A percentile compares a stretch with the other conserved stretches of the same genome.
Conservation (phyloP, 2,329 filamentous ascomycete genomes). For the Pyrenophora graminea region DNA sequence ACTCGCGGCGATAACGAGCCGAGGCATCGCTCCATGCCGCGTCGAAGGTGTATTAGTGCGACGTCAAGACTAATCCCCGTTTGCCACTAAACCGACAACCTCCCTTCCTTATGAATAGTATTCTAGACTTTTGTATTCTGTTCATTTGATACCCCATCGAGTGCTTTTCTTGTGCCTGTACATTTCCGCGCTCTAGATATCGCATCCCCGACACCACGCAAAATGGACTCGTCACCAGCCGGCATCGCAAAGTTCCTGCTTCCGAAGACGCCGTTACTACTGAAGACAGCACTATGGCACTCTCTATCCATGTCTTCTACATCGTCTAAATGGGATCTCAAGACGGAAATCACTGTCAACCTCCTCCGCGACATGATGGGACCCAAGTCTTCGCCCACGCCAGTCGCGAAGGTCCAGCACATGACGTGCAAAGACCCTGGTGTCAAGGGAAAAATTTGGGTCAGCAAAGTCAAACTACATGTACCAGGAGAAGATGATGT, state of each 20-base stretch:
- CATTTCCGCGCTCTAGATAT: background rate
- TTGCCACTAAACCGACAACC: conserved; percentile 4
- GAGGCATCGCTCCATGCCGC: conserved; percentile 12
- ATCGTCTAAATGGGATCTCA: conserved; percentile 76
- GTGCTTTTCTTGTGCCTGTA: no score
- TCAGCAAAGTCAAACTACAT: conserved; percentile 70
- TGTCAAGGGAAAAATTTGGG: conserved; percentile 80
- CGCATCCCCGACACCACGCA: conserved; percentile 1
- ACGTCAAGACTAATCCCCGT: conserved; percentile 19
- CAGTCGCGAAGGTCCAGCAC: conserved; percentile 57
- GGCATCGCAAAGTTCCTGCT: conserved; percentile 40
- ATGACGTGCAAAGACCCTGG: conserved; percentile 65
- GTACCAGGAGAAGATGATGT: conserved; percentile 58
- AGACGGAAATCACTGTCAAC: conserved; percentile 72
- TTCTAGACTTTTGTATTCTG: background rate
- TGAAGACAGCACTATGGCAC: conserved; percentile 67
- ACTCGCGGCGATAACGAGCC: conserved; percentile 10
- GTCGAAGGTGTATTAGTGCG: conserved; percentile 7
- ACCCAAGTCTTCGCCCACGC: conserved; percentile 24
- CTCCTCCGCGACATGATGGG: conserved; percentile 62
- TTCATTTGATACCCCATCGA: background rate
- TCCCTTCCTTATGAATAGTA: background rate
- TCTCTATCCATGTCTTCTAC: conserved; percentile 70
- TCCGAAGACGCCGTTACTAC: conserved; percentile 60
- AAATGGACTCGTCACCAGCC: conserved; percentile 44